phyloP scores from a whole-genome alignment of 2,329 filamentous ascomycete species.

The Phialemonium atrogriseum region DNA sequence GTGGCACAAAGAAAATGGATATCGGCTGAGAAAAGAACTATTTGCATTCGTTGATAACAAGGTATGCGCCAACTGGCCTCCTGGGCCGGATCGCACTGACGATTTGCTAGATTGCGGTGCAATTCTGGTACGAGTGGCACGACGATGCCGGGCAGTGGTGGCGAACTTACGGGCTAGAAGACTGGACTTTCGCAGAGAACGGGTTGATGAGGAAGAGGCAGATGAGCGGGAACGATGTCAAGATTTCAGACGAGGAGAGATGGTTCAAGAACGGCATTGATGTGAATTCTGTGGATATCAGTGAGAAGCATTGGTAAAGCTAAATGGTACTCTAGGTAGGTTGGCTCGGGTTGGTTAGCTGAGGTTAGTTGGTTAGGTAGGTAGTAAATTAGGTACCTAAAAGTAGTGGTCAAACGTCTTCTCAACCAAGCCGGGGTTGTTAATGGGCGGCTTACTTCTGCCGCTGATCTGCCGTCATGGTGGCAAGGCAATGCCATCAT shows the following conservation, averaged over 20 bases:
- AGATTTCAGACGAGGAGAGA: slow-evolving; percentile 50
- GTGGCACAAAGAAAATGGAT: slow-evolving; percentile 64
- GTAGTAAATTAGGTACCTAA: no score
- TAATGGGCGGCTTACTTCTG: no score
- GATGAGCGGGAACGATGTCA: slow-evolving; percentile 69
- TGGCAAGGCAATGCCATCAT: no score
- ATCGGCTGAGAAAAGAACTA: slow-evolving; percentile 72
- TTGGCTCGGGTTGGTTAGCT: no score
- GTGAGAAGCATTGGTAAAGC: slow-evolving; percentile 57
- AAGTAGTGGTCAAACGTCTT: no score
- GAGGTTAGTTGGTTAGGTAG: no score
- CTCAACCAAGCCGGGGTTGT: no score
- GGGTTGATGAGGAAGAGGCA: slow-evolving; percentile 65
- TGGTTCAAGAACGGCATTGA: slow-evolving; percentile 66
- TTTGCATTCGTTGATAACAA: slow-evolving; percentile 68
- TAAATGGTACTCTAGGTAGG: no score
- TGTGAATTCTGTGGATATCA: slow-evolving; percentile 58
- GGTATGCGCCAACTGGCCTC: slow-evolving; percentile 21
- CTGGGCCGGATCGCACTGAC: background rate
- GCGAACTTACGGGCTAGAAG: slow-evolving; percentile 77
- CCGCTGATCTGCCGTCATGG: no score
- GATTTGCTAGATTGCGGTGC: slow-evolving; percentile 59
- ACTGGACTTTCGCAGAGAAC: slow-evolving; percentile 66
- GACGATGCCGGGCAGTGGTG: slow-evolving; percentile 69
- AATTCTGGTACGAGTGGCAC: slow-evolving; percentile 84